Evolutionary conservation across 768 basidiomycete species (phyloP), one percentile per base, ranked within the genome.

Genomic region (Rhizopogon sp.): DNA sequence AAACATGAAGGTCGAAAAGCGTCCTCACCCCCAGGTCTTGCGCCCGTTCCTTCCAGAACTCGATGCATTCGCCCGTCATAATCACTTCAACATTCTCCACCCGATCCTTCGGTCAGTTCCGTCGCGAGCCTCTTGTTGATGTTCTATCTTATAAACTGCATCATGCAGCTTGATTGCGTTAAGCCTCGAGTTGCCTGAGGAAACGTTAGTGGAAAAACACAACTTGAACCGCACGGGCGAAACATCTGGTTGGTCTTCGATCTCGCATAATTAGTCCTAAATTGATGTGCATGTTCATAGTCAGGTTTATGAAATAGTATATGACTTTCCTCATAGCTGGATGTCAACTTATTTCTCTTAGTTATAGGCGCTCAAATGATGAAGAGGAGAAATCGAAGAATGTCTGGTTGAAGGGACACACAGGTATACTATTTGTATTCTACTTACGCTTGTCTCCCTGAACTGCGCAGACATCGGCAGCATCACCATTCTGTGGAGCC

Each of bases 271-370:
- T 14, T 2, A 43, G 29, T 41, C 39, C 40, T 28, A 39, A 9
- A n/a, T 13, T n/a, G 1, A 17, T 29, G 8, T 47, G 17, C 14
- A n/a, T 39, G 9, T 33, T n/a, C 13, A 13, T 47, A 73, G 72
- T 69, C 14, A 62, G 74, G 11, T 72, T 66, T 63, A 76, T 74
- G 72, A 71, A 74, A 57, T 75, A 75, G 70, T 72, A 50, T 35
- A 65, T 50, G 20, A 7, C 41, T 37, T 11, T 37, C 13, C 29
- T 9, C 11, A 16, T 17, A 16, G 28, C 5, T 14, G 25, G 43
- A 25, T 28, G 5, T 9, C 17, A 22, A 25, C 7, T 53, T 22
- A 31, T 20, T 7, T n/a, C 6, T 5, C 20, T 13, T 3, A 40
- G 72, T 52, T 67, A 69, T 51, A 72, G 70, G 7, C 67, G 69